A percentile compares a stretch with the other conserved stretches of the same genome.
Conservation (phyloP, 1,139 yeast species). For the Sugiyamaella paludigena region DNA sequence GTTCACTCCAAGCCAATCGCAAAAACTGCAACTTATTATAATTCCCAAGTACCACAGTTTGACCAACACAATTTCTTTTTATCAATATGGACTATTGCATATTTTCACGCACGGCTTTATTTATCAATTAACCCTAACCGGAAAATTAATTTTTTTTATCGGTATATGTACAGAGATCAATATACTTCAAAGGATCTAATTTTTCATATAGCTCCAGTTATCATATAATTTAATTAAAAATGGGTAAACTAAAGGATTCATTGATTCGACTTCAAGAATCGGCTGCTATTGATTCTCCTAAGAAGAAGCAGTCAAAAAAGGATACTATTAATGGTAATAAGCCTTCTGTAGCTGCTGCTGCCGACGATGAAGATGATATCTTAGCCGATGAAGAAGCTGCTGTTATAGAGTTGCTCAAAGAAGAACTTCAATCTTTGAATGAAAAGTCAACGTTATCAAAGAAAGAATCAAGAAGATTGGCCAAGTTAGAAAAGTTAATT, state of each 20-base stretch:
- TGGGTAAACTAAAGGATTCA: conserved; percentile 23
- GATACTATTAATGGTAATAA: neutral
- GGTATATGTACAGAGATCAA: neutral
- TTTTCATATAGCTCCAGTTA: neutral
- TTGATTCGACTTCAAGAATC: conserved; percentile 9
- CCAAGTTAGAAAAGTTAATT: conserved; percentile 14
- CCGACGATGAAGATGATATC: conserved; percentile 19
- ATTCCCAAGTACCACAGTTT: too few relatives aligned
- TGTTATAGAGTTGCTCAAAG: conserved; percentile 18
- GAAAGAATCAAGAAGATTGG: conserved; percentile 28
- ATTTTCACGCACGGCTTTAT: neutral
- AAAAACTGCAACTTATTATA: too few relatives aligned
- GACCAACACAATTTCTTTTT: too few relatives aligned
- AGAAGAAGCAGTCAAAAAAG: conserved; percentile 10
- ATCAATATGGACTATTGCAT: too few relatives aligned
- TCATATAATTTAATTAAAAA: conserved; percentile 2
- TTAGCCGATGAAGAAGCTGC: conserved; percentile 11
- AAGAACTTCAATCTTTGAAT: conserved; percentile 21
- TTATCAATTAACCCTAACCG: conserved; percentile 4
- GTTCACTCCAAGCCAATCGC: too few relatives aligned
- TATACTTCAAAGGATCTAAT: neutral
- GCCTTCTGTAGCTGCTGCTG: conserved; percentile 2
- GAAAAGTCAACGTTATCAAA: conserved; percentile 31
- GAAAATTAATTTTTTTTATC: conserved; percentile 8
- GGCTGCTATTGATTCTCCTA: conserved; percentile 8